Base-by-base conservation (phyloP, 495 filamentous ascomycete species). In the Aspergillus incahuasiensis region DNA sequence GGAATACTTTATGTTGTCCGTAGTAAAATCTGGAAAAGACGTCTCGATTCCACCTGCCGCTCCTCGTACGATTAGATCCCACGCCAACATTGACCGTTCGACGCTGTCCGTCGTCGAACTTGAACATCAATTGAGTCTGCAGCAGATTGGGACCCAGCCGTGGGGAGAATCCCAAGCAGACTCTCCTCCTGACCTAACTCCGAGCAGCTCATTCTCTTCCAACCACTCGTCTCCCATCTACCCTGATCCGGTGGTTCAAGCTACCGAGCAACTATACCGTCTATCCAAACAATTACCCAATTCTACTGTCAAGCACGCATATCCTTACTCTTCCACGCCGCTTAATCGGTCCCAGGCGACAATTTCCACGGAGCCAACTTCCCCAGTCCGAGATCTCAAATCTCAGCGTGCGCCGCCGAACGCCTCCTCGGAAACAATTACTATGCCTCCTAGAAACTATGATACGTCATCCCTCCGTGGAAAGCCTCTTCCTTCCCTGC, bases 201-300 rank as follows among this genome's bases (percentile, higher is more conserved):
- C 74, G 0, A 78, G 73, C 62, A 76, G 68, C 55, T 78, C 74
- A 1, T 76, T 78, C 58, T 76, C 74, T 34, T 77, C 74, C 0
- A 64, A 67, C 16, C 71, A 74, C 40, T 74, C 72, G 1, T 59
- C 63, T 15, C 58, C 68, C 9, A 45, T 64, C 2, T 72, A 69
- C 35, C 68, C 68, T 3, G 69, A 74, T 24, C 60, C 57, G 2
- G 63, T 69, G 1, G 25, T 69, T 13, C 63, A 65, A 38, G 64
- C 68, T 6, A 67, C 67, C 0, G 64, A 74, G 35, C 69, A 70
- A 39, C 53, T 69, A 0, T 66, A 70, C 18, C 55, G 68, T 1
- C 67, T 67, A 58, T 59, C 63, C 13, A 55, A 61, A 1, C 60
- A 64, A 9, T 50, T 56, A 16, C 46, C 64, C 9, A 35, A 46